Base-by-base conservation (phyloP, 768 basidiomycete species). In the Melanogaster broomeanus region DNA sequence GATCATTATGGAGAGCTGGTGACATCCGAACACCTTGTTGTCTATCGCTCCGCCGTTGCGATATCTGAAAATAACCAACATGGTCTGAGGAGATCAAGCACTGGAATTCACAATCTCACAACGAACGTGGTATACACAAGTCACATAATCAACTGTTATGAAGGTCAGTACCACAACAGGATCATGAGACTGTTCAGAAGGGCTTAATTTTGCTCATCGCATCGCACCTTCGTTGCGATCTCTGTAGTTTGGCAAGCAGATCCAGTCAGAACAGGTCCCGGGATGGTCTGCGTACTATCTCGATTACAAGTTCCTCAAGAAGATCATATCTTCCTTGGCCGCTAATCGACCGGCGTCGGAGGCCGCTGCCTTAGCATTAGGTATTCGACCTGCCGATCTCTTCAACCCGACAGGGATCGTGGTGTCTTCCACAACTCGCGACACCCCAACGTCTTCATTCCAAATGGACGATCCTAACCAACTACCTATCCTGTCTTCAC, bases 261-360 rank as follows among this genome's bases (percentile, higher is more conserved):
- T 99, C 56, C 94, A 93, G 71, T 84, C 89, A 27, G 90, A 96
- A 69, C 93, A 97, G 76, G 86, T 98, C 48, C 94, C 96, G 45
- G 96, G 95, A 74, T 99, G 96, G 96, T 92, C 91, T 25, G 68
- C 77, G 38, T 92, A 91, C 76, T 98, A 98, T 73, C 84, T 98
- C 53, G 95, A 98, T 74, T 99, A 99, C 82, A 99, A 99, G 77
- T 89, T 88, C 62, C 80, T 97, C 68, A 97, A 97, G 76, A 93
- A 98, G 81, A 98, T 98, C 63, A 94, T 99, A 63, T 96, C 95
- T 54, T 97, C 95, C 13, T 82, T 98, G 55, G 85, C 86, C 45
- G 88, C 90, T 27, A 90, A 93, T 68, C 84, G 91, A 52, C 92
- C 93, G 7, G 90, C 90, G 42, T 87, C 92, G 8, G 93, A 97